Conservation (phyloP, 2,329 filamentous ascomycete species). For the Chlorencoelia australis region DNA sequence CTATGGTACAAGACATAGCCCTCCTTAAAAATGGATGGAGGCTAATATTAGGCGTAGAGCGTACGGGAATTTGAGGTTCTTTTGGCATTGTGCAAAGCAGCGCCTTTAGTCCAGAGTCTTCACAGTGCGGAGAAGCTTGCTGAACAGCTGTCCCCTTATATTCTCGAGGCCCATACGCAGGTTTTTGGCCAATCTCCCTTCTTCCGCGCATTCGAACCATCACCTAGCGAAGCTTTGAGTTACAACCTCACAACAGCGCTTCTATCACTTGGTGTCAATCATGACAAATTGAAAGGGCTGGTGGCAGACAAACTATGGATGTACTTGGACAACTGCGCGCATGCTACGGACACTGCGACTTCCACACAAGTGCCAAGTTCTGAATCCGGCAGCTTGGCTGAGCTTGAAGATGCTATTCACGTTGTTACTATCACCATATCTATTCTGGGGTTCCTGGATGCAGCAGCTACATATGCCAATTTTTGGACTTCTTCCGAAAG, state of each 20-base stretch:
- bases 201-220: conserved; percentile 73
- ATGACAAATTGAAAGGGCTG: conserved; percentile 55
- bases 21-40: neutral
- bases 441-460: conserved; percentile 82
- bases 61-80: conserved; percentile 88
- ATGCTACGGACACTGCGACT: conserved; percentile 46
- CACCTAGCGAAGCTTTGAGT: conserved; percentile 77
- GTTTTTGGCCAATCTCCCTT: conserved; percentile 70
- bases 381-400: conserved; percentile 37
- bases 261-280: conserved; percentile 67
- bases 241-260: conserved; percentile 71
- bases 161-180: conserved; percentile 76
- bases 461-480: conserved; percentile 63
- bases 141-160: conserved; percentile 71
- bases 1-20: conserved; percentile 41
- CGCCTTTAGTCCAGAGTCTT: conserved; percentile 58
- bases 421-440: conserved; percentile 73
- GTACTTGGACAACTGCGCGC: conserved; percentile 63
- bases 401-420: conserved; percentile 54
- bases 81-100: conserved; percentile 82
- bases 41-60: conserved; percentile 42
- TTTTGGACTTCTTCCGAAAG: conserved; percentile 76
- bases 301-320: conserved; percentile 57
- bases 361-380: conserved; percentile 44
- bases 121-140: conserved; percentile 70